Base-by-base conservation (phyloP, 306 rosid species). In the Lotus japonicus region DNA sequence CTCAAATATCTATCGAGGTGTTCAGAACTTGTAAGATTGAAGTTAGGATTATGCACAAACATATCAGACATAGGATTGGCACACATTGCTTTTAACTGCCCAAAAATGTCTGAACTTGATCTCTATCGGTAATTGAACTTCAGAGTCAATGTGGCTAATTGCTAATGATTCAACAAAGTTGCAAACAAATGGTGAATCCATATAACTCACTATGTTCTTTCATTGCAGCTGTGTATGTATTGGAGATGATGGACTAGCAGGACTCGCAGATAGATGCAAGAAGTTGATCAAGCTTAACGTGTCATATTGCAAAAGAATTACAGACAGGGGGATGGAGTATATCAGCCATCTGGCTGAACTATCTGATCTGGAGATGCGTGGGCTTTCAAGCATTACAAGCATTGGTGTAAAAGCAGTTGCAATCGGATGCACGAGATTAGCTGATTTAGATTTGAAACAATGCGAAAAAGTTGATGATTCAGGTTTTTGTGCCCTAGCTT, bases 21-120 rank as follows among this genome's bases (percentile, higher is more conserved):
- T 66, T 77, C 87, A 11, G 64, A 70, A 77, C 80, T 87, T 17
- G 26, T 72, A 63, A 69, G 56, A 39, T 61, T 87, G 81, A 87
- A 84, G 75, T 76, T 84, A 82, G 92, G 92, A 82, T 72, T 87
- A 46, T 87, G 92, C 82, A 77, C 79, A 50, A 82, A 87, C 77
- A 77, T 87, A 80, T 74, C 92, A 45, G 85, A 87, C 82, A 78
- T 72, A 16, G 92, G 92, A 64, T 74, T 87, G 81, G 82, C 72
- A 9, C 74, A 84, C 73, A 80, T 87, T 43, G 89, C 85, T 58
- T 67, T 38, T 65, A 87, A 75, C 77, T 87, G 86, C 74, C 71
- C 76, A 61, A 77, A 79, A 52, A 41, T 87, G 71, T 42, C 39
- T 53, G 92, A 87, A 72, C 87, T 87, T 49, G 92, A 87, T 76